These are phyloP conservation scores for Tinospora cordifolia DNA, from an alignment of 164 flowering plant species.

Conservation along the genomic window DNA sequence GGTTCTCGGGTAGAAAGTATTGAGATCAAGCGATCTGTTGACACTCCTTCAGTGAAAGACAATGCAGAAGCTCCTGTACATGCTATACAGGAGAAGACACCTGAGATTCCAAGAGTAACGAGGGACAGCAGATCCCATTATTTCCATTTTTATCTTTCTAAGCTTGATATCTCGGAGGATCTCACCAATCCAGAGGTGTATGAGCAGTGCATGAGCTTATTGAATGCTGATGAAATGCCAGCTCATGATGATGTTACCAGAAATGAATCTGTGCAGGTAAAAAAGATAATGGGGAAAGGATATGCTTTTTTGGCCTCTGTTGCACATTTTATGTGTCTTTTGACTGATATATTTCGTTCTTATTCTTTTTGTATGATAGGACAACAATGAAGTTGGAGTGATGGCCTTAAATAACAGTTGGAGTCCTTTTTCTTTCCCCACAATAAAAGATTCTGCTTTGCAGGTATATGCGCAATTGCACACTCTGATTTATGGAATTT, in stretches of 20 bases:
- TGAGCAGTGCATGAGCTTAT: constrained; percentile 35
- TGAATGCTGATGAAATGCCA: constrained; percentile 21
- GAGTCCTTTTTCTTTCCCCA: constrained; percentile 33
- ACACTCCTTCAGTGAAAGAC: constrained; percentile 19
- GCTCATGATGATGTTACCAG: constrained; percentile 22
- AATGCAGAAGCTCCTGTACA: constrained; percentile 21
- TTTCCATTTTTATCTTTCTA: constrained; percentile 50
- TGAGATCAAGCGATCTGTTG: constrained; percentile 28
- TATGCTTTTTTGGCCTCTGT: neutral
- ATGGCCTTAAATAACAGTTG: constrained; percentile 11
- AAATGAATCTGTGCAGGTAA: constrained; percentile 36
- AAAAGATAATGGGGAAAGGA: constrained; percentile 2
- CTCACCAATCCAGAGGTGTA: constrained; percentile 53
- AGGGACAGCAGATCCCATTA: constrained; percentile 19
- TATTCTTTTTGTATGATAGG: constrained; percentile 28
- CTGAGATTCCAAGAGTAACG: constrained; percentile 23
- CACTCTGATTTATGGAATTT: neutral
- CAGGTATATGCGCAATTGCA: constrained; percentile 39
- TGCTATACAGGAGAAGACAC: constrained; percentile 20
- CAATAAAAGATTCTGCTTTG: constrained; percentile 35
- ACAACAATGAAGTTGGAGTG: constrained; percentile 18
- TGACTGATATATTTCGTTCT: neutral
- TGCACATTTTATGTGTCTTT: neutral
- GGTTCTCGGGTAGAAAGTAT: constrained; percentile 29
- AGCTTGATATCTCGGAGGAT: constrained; percentile 68